These are phyloP conservation scores for Cladobotryum mycophilum DNA, from an alignment of 2,329 filamentous ascomycete genomes.

Conservation along the genomic window DNA sequence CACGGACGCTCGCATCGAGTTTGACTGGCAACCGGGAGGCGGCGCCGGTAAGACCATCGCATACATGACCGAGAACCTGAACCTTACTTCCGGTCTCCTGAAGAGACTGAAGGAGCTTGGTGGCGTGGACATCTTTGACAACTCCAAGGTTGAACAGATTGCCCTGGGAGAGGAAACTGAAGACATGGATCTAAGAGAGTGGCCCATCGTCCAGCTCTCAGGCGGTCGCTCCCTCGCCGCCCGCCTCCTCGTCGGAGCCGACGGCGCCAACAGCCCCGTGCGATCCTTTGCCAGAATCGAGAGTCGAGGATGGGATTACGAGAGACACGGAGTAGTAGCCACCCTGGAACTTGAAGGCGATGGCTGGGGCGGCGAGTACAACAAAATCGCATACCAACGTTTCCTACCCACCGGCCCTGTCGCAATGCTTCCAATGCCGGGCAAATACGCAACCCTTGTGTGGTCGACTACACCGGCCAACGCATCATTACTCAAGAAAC, in stretches of 20 bases:
- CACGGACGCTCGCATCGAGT: slow-evolving; percentile 79
- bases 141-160: slow-evolving; percentile 74
- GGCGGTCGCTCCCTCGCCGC: slow-evolving; percentile 65
- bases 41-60: slow-evolving; percentile 63
- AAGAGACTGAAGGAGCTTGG: slow-evolving; percentile 64
- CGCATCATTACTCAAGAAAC: slow-evolving; percentile 70
- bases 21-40: slow-evolving; percentile 60
- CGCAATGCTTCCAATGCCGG: slow-evolving; percentile 83
- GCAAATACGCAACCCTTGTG: slow-evolving; percentile 76
- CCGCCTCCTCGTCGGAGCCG: slow-evolving; percentile 82
- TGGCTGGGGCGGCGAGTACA: slow-evolving; percentile 46
- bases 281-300: slow-evolving; percentile 81
- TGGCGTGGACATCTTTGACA: slow-evolving; percentile 65
- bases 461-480: slow-evolving; percentile 87
- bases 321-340: slow-evolving; percentile 83
- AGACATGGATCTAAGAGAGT: slow-evolving; percentile 70
- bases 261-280: slow-evolving; percentile 92
- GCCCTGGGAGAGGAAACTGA: slow-evolving; percentile 62
- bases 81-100: slow-evolving; percentile 74
- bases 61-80: slow-evolving; percentile 94
- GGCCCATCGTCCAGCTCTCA: slow-evolving; percentile 76
- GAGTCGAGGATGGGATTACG: slow-evolving; percentile 89
- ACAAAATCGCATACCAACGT: slow-evolving; percentile 83
- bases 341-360: slow-evolving; percentile 67
- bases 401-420: slow-evolving; percentile 91